phyloP scores from a whole-genome alignment of 2,329 filamentous ascomycete species.

The Thermoascus crustaceus region DNA sequence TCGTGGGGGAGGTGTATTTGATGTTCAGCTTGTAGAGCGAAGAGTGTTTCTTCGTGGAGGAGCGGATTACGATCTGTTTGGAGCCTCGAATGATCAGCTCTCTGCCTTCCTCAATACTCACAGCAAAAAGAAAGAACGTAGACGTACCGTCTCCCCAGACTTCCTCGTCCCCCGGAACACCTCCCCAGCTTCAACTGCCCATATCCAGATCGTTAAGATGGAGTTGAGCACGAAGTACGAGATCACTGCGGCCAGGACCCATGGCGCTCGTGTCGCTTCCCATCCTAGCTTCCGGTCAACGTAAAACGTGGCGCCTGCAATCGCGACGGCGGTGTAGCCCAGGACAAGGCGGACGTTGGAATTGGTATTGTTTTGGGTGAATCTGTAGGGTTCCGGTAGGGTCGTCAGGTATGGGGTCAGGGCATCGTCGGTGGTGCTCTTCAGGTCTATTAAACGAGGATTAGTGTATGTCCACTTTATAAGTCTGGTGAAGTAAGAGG shows the following conservation, averaged over 20 bases:
- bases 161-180: constrained; percentile 70
- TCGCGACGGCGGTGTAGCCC: constrained; percentile 71
- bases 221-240: constrained; percentile 73
- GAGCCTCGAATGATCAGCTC: constrained; percentile 4
- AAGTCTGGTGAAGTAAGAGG: no score
- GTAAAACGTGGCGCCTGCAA: constrained; percentile 76
- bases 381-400: constrained; percentile 54
- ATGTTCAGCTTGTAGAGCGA: constrained; percentile 73
- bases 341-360: constrained; percentile 75
- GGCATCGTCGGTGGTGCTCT: constrained; percentile 93
- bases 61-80: constrained; percentile 61
- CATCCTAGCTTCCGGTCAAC: constrained; percentile 91
- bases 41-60: constrained; percentile 66
- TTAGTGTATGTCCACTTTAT: constrained; percentile 3
- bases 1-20: constrained; percentile 31
- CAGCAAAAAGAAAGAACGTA: not conserved
- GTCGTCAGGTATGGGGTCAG: constrained; percentile 88
- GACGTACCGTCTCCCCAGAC: constrained; percentile 55
- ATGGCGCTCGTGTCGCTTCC: constrained; percentile 67
- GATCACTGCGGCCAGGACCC: constrained; percentile 69
- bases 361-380: constrained; percentile 71
- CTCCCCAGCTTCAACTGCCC: constrained; percentile 68
- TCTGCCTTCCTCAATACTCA: not conserved
- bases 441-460: constrained; percentile 59
- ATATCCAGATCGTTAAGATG: constrained; percentile 74